phyloP scores from a whole-genome alignment of 106 monocot species.

The Alisma plantagoaquatica region DNA sequence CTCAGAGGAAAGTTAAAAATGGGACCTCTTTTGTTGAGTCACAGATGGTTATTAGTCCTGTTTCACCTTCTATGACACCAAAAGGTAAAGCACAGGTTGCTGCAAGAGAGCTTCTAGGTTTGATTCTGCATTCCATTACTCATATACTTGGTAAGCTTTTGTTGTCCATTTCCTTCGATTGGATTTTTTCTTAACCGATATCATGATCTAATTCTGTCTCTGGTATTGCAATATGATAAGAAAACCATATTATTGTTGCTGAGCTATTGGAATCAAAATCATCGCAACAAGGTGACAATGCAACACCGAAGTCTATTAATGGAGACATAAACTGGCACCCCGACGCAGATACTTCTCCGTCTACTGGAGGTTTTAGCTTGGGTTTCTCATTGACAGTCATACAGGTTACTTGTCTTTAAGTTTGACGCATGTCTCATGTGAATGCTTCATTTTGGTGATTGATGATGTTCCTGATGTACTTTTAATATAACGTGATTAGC shows the following conservation, averaged over 20 bases:
- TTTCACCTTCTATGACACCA: conserved; percentile 76
- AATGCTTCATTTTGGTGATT: not conserved
- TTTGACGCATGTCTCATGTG: conserved; percentile 1
- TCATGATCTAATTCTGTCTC: not conserved
- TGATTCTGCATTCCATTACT: conserved; percentile 49
- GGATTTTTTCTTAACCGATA: no score
- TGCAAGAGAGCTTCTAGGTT: conserved; percentile 66
- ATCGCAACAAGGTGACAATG: conserved; percentile 48
- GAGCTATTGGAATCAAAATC: conserved; percentile 91
- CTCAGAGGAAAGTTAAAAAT: conserved; percentile 57
- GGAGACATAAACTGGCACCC: conserved; percentile 63
- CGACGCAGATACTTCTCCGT: conserved; percentile 76
- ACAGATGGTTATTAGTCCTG: conserved; percentile 69
- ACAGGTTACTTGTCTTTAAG: conserved; percentile 45
- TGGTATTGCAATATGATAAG: conserved; percentile 27
- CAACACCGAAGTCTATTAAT: conserved; percentile 39
- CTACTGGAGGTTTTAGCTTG: conserved; percentile 87
- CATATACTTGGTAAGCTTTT: conserved; percentile 67
- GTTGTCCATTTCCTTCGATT: not conserved
- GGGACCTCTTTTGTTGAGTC: conserved; percentile 32
- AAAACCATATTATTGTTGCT: conserved; percentile 88
- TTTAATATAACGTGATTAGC: no score
- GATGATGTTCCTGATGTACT: not conserved
- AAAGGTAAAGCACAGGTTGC: conserved; percentile 65
- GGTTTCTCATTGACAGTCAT: conserved; percentile 85